A percentile compares a stretch with the other conserved stretches of the same genome.
Evolutionary conservation across 192 early-diverging fungal species (phyloP).

Genomic region (Coemansia sp.): DNA sequence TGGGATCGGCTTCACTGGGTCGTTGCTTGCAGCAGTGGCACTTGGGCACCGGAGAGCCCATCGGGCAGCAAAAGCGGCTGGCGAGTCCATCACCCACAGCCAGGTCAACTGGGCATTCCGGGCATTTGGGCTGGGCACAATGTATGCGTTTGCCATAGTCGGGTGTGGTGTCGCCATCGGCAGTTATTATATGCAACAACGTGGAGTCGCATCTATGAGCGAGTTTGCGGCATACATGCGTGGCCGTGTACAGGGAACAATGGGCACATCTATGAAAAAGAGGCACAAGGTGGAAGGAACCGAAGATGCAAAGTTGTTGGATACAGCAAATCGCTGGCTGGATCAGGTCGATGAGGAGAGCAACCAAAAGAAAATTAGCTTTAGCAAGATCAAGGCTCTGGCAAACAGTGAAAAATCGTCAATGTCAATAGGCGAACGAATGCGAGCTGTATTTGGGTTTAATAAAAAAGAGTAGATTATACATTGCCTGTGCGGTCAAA

Average conservation of each 20-base stretch:
- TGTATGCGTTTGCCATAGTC: constrained; percentile 39
- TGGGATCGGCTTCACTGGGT: constrained; percentile 30
- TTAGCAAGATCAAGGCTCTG: constrained; percentile 29
- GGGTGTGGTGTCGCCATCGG: constrained; percentile 19
- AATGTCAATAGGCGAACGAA: constrained; percentile 34
- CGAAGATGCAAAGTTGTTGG: constrained; percentile 21
- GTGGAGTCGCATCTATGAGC: constrained; percentile 12
- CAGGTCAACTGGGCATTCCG: constrained; percentile 29
- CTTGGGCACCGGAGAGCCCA: constrained; percentile 44
- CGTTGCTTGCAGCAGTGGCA: constrained; percentile 29
- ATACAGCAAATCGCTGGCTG: constrained; percentile 18
- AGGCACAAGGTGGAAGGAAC: constrained; percentile 7
- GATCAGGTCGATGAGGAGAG: constrained; percentile 19
- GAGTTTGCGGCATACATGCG: constrained; percentile 23
- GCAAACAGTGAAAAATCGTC: constrained; percentile 6
- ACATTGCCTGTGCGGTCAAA: constrained; percentile 15
- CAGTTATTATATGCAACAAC: constrained; percentile 39
- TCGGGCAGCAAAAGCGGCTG: constrained; percentile 13
- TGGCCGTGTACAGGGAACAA: background rate
- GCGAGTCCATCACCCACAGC: constrained; percentile 20
- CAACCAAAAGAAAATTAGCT: constrained; percentile 31
- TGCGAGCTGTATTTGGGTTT: constrained; percentile 40
- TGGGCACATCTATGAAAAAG: constrained; percentile 19
- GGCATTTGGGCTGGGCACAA: constrained; percentile 44
- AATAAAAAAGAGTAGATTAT: background rate